Conservation (phyloP, 495 filamentous ascomycete species). For the Astrothelium macrocarpum region DNA sequence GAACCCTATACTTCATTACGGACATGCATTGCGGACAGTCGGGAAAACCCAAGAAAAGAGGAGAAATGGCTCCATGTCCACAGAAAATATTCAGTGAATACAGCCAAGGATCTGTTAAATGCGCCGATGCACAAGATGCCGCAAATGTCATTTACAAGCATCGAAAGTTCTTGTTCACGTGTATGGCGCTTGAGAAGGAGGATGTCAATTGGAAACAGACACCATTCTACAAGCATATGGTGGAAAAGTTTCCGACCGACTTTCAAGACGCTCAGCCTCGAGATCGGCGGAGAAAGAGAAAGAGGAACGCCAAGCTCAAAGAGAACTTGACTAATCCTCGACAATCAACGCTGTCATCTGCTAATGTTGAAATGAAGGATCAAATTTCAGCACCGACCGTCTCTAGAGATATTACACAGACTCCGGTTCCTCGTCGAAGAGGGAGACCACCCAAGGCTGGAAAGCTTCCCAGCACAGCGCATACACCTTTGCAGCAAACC, state of each 20-base stretch:
- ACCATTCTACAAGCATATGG: conserved; percentile 44
- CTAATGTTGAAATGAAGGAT: neutral
- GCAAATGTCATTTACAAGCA: conserved; percentile 45
- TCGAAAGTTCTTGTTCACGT: conserved; percentile 44
- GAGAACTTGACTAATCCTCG: neutral
- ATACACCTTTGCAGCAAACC: conserved; percentile 18
- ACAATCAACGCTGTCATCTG: neutral
- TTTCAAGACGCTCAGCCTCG: neutral
- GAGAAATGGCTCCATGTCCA: conserved; percentile 18
- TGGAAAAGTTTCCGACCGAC: conserved; percentile 38
- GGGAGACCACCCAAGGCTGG: neutral
- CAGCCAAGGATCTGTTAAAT: conserved; percentile 17
- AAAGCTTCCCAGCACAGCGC: neutral
- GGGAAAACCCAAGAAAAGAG: conserved; percentile 17
- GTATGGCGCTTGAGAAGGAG: conserved; percentile 49
- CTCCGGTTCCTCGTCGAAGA: neutral
- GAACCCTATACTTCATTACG: conserved; percentile 57
- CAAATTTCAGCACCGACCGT: neutral
- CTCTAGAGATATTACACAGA: neutral
- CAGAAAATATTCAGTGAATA: conserved; percentile 29
- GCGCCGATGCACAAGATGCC: conserved; percentile 37
- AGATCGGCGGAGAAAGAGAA: conserved; percentile 7
- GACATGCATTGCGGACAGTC: conserved; percentile 34
- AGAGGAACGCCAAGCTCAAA: neutral
- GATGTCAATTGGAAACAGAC: conserved; percentile 47